Base-by-base conservation (phyloP, 805 yeast genomes). In the Grigorovia humatica region DNA sequence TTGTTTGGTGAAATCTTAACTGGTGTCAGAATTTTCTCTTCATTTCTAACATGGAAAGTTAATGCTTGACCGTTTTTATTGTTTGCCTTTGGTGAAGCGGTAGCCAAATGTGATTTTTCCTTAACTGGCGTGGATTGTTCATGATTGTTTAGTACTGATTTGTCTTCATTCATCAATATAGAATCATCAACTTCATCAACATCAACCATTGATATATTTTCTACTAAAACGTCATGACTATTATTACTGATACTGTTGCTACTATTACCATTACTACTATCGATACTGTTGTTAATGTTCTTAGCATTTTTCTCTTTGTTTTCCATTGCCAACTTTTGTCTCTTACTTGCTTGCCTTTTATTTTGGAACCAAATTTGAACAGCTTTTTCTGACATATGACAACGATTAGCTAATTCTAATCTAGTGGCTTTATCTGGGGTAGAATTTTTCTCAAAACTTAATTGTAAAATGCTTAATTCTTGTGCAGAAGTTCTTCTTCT, bases 361-460 rank as follows among this genome's bases (percentile, higher is more conserved):
- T 93, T 93, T 71, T 93, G 99, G 71, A 93, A 93, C 99, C 99
- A 93, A 56, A 91, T 88, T 71, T 93, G 99, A 40, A 93, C 96
- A 1, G 97, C 96, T 67, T 90, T 88, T 68, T 90, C 97, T n/a
- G 91, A 81, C 98, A 93, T 93, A 58, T 82, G 82, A 43, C 93
- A 95, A 57, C 74, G 79, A 32, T 72, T 68, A 4, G 98, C 96
- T 57, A 93, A 86, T 57, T 83, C 85, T 45, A 79, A 74, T 59
- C 98, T 80, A 63, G 84, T 76, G 46, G 76, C 70, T 65, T 83
- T 84, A 64, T 85, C 83, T 46, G 99, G 99, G 48, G 95, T 88
- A 45, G 81, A 74, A 54, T 95, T 89, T 48, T 71, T 64, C 48
- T 76, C 76, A 62, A 91, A 93, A 70, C 89, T 96, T 41, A 75